These are phyloP conservation scores for Stagonosporopsis tanaceti DNA, from an alignment of 2,329 filamentous ascomycete genomes.

Conservation along the genomic window DNA sequence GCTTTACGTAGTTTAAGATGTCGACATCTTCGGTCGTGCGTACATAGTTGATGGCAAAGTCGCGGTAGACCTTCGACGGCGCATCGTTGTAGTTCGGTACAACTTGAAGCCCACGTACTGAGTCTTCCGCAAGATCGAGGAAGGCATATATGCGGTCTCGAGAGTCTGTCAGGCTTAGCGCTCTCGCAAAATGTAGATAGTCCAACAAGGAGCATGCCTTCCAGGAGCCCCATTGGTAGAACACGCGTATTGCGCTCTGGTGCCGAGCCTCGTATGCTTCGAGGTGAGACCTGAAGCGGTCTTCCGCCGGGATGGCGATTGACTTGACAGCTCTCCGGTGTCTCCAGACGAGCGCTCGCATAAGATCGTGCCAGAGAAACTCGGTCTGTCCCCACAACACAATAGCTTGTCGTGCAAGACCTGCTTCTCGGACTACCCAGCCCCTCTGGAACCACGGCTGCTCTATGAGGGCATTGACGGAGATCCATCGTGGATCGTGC, in stretches of 20 bases:
- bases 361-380: slow-evolving; percentile 3
- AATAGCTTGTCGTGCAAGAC: slow-evolving; percentile 9
- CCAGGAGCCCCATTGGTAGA: slow-evolving; percentile 8
- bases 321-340: slow-evolving; percentile 1
- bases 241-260: slow-evolving; percentile 2
- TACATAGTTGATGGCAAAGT: slow-evolving; percentile 17
- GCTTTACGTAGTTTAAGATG: slow-evolving; percentile 16
- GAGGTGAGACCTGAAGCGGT: slow-evolving; percentile 5
- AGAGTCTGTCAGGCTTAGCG: slow-evolving; percentile 9
- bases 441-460: slow-evolving; percentile 19
- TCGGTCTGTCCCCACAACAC: slow-evolving; percentile 15
- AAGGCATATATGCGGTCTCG: slow-evolving; percentile 23
- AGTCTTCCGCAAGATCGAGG: slow-evolving; percentile 19
- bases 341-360: slow-evolving; percentile 11
- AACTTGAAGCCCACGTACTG: not conserved
- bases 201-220: slow-evolving; percentile 1
- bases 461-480: slow-evolving; percentile 1
- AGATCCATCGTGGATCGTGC: slow-evolving; percentile 17
- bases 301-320: slow-evolving; percentile 6
- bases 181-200: slow-evolving; percentile 20
- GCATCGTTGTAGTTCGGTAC: slow-evolving; percentile 19
- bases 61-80: slow-evolving; percentile 14
- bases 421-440: slow-evolving; percentile 25
- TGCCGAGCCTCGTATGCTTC: slow-evolving; percentile 9
- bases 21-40: slow-evolving; percentile 1